Base-by-base conservation (phyloP, 371 early-diverging fungal genomes). In the Blakeslea trispora region DNA sequence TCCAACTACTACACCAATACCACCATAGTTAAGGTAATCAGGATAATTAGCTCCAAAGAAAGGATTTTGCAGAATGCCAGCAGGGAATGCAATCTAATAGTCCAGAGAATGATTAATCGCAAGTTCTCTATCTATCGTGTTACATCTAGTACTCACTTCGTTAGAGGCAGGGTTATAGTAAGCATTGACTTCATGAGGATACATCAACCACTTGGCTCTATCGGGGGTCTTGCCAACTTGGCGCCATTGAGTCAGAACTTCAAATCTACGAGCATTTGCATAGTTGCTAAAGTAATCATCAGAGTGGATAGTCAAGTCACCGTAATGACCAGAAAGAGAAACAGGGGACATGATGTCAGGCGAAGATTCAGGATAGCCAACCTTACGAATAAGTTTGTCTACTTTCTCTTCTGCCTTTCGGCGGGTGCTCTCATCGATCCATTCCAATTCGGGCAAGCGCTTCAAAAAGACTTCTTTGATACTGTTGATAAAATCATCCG, bases 141-240 rank as follows among this genome's bases (percentile, higher is more conserved):
- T 31, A 2, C 40, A 15, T 47, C 17, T 24, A 1, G 2, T 28
- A 18, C 46, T 49, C 55, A 64, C 67, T 58, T 79, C 81, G 59
- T 84, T 84, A 44, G 68, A 59, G 0, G 75, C 64, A 9, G 80
- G 79, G 24, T 72, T 79, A 53, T 78, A 86, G 40, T 82, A 86
- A 22, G 83, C 84, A 63, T 86, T 84, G 47, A 83, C 86, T 7
- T 77, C 84, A 47, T 82, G 81, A 22, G 83, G 80, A 45, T 69
- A 66, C 83, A 84, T 82, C 1, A 64, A 55, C 84, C 83, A 85
- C 47, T 69, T 66, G 1, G 46, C 46, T 53, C 61, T 64, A 48
- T 86, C 75, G 10, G 80, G 75, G 1, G 71, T 62, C 9, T 68
- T 73, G 8, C 72, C 68, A 6, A 72, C 46, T 45, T 69, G 62